A percentile compares a stretch with the other conserved stretches of the same genome.
These are phyloP conservation scores for Stachybotrys chlorohalonatus DNA, from an alignment of 2,329 filamentous ascomycete species.

Conservation along the genomic window DNA sequence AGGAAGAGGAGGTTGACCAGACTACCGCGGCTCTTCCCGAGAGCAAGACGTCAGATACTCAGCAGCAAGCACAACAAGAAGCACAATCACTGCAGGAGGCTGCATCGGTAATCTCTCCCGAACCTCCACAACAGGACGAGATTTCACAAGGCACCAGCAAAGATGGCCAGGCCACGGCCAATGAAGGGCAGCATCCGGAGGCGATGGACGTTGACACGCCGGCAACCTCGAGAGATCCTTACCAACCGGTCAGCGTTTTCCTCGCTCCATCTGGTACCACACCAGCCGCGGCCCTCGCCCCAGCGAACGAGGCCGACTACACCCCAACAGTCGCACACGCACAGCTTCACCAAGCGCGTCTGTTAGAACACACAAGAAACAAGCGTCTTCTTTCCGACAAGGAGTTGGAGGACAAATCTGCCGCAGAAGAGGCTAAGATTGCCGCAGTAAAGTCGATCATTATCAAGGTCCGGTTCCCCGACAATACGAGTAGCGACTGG, in stretches of 20 bases:
- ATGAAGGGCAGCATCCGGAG: conserved; percentile 3
- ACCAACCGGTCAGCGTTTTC: conserved; percentile 60
- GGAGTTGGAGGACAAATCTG: conserved; percentile 64
- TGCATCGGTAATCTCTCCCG: neutral
- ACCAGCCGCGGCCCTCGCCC: conserved; percentile 62
- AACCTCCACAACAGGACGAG: neutral
- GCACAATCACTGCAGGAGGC: neutral
- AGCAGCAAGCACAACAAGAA: conserved; percentile 5
- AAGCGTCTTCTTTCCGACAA: conserved; percentile 72
- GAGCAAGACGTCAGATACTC: conserved; percentile 5
- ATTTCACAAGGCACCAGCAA: neutral
- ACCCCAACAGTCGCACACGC: conserved; percentile 67
- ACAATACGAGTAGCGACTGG: conserved; percentile 70
- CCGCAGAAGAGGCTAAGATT: conserved; percentile 56
- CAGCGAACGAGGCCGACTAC: conserved; percentile 66
- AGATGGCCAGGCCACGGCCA: conserved; percentile 2
- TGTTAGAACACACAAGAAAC: conserved; percentile 57
- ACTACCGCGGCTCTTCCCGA: neutral
- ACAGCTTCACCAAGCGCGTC: conserved; percentile 61
- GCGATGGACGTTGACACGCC: conserved; percentile 11
- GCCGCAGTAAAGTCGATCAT: conserved; percentile 58
- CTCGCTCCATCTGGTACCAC: conserved; percentile 65
- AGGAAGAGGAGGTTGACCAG: conserved; percentile 16
- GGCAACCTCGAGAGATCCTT: conserved; percentile 18
- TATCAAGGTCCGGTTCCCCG: conserved; percentile 79